Evolutionary conservation across 495 filamentous ascomycete genomes (phyloP), one percentile per base, ranked within the genome.

Genomic region (Penicillium tannophilum): DNA sequence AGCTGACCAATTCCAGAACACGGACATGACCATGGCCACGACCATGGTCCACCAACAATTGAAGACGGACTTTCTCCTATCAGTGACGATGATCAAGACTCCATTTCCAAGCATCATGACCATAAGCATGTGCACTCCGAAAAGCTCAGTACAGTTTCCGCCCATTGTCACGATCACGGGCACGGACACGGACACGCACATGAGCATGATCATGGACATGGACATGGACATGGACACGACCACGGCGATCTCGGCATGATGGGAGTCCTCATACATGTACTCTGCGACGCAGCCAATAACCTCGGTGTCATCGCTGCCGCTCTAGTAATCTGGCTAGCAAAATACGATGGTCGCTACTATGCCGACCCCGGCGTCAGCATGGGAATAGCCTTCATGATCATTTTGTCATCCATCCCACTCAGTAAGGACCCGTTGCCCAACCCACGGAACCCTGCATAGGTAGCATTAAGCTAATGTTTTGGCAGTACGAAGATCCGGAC

Each of bases 221-320:
- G 54, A 2, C 66, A 67, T 26, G 59, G 54, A 1, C 63, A 57
- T 16, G 64, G 69, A n/a, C 75, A 72, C 24, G 79, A 79, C 50
- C 67, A 69, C 58, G 61, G 67, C 26, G 67, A 70, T 52, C 61
- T 82, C 6, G 79, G 77, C 4, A 79, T 80, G 63, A 64, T 76
- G 59, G 81, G 76, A 6, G 79, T 82, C 0, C 53, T 84, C 30
- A 46, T 82, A 23, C 81, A 84, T 58, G 73, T 84, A 7, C 52
- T 80, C 17, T 74, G 74, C n/a, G 79, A 82, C 56, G 79, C 77
- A 30, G 66, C 72, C 36, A 82, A 82, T 39, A 82, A 82, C 44
- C 49, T 82, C 14, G 79, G 79, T 10, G 79, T 82, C 44, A 80
- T 81, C 58, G 68, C 74, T 3, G 70, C 77, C 1, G 79, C 72